phyloP scores from a whole-genome alignment of 1,139 yeast species.

The Suhomyces choctaworum region DNA sequence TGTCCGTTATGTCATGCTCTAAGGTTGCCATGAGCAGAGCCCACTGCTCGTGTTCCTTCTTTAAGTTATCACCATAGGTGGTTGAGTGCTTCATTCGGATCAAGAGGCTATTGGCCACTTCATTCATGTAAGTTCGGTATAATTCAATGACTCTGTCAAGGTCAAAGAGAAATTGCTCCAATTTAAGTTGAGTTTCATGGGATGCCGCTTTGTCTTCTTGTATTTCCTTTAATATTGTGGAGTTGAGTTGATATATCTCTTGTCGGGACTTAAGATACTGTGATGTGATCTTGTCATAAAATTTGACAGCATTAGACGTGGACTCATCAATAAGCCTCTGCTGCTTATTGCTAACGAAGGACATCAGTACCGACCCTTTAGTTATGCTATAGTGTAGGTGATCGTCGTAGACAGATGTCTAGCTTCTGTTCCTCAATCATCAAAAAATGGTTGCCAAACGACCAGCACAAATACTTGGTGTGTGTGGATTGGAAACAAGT shows the following conservation, averaged over 20 bases:
- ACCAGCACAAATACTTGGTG: no score
- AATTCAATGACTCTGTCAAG: conserved; percentile 28
- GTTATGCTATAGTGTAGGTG: no score
- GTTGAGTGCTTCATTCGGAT: conserved; percentile 19
- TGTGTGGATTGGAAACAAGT: no score
- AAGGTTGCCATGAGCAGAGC: conserved; percentile 20
- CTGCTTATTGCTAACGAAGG: conserved; percentile 32
- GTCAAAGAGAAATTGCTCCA: conserved; percentile 27
- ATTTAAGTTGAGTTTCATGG: conserved; percentile 15
- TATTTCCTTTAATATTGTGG: conserved; percentile 17
- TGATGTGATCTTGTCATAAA: conserved; percentile 34
- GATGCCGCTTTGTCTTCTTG: conserved; percentile 5
- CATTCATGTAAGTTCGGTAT: conserved; percentile 29
- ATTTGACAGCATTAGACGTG: conserved; percentile 31
- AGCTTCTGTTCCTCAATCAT: no score
- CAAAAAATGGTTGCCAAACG: no score
- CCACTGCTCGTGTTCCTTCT: conserved; percentile 23
- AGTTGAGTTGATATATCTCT: conserved; percentile 29
- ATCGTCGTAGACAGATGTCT: no score
- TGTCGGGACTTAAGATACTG: conserved; percentile 39
- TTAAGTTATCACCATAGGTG: conserved; percentile 25
- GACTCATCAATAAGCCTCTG: conserved; percentile 38
- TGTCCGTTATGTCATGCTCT: conserved; percentile 26
- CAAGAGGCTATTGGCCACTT: conserved; percentile 23
- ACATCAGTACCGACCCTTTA: no score